A percentile compares a stretch with the other conserved stretches of the same genome.
phyloP scores from a whole-genome alignment of 306 rosid genomes.

The Morella rubra region DNA sequence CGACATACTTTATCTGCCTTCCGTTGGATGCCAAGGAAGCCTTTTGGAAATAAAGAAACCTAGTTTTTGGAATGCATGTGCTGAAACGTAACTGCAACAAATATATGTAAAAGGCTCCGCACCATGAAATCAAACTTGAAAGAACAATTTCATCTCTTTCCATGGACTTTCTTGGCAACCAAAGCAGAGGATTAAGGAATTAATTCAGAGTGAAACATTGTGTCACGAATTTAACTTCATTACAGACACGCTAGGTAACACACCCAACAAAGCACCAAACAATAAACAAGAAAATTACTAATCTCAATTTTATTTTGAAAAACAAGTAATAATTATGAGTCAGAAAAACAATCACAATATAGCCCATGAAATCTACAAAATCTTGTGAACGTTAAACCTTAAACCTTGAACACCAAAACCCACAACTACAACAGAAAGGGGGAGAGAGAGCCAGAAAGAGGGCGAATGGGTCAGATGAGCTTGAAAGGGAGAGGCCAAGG shows the following conservation, averaged over 20 bases:
- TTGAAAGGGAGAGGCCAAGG: slow-evolving; percentile 57
- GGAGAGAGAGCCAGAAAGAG: background rate
- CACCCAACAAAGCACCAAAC: background rate
- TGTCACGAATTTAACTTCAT: background rate
- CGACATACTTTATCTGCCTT: background rate
- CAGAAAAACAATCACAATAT: background rate
- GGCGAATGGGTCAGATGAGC: slow-evolving; percentile 50
- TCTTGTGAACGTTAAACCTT: background rate
- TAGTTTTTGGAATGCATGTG: background rate
- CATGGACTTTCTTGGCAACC: background rate
- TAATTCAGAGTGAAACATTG: background rate
- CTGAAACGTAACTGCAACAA: background rate
- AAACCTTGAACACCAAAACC: slow-evolving; percentile 23
- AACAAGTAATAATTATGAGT: background rate
- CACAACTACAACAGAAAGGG: background rate
- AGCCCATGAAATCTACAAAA: slow-evolving; percentile 3
- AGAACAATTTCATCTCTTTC: background rate
- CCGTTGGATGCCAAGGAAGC: background rate
- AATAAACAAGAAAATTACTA: background rate
- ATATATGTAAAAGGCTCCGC: background rate
- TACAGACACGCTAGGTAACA: background rate
- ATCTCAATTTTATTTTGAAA: background rate
- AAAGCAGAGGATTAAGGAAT: background rate
- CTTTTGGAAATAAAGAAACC: background rate
- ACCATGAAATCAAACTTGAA: background rate